Evolutionary conservation across 1,139 yeast species (phyloP), one percentile per base, ranked within the genome.

Genomic region (Suhomyces yuchorum): DNA sequence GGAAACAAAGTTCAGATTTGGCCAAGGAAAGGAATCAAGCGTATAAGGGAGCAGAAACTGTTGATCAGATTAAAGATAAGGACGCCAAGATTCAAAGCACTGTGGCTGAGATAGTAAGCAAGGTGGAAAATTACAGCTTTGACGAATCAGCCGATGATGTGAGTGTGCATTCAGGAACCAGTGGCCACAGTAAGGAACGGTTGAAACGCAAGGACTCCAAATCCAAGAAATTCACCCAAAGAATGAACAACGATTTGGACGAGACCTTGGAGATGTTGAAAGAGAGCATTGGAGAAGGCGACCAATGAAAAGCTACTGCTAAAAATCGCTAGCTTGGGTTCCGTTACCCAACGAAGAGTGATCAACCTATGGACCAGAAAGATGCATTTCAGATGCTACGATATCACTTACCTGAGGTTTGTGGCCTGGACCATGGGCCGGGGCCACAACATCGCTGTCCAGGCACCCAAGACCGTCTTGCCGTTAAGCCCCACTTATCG

Each of bases 191-290:
- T 12, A 43, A 43, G 14, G 47, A 30, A 4, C 41, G 37, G 32
- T 43, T 52, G 39, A 38, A 40, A 32, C 44, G 56, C 4, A 51
- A 46, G 22, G 47, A 43, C 22, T 51, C 54, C 22, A 53, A 50
- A 43, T 46, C 56, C 39, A 60, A 59, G 54, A 56, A 52, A 47
- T 57, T 59, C 48, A 53, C 56, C 43, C 54, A 59, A 40, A 67
- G 70, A 46, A 59, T 74, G 44, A 63, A 70, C 50, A 63, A 54
- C 37, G 75, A 67, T 36, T 58, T 73, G 45, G 71, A 73, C 47
- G 65, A 66, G 47, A 74, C 79, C 3, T 55, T 74, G 47, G 67
- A 69, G 46, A 73, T 74, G 77, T 60, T 74, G 42, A 65, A 71
- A 55, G 77, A 73, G 51, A 71, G 73, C 49, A 58, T 73, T 18